A percentile compares a stretch with the other conserved stretches of the same genome.
Evolutionary conservation across 2,329 filamentous ascomycete species (phyloP).

Genomic region (Pseudogymnoascus sp.): DNA sequence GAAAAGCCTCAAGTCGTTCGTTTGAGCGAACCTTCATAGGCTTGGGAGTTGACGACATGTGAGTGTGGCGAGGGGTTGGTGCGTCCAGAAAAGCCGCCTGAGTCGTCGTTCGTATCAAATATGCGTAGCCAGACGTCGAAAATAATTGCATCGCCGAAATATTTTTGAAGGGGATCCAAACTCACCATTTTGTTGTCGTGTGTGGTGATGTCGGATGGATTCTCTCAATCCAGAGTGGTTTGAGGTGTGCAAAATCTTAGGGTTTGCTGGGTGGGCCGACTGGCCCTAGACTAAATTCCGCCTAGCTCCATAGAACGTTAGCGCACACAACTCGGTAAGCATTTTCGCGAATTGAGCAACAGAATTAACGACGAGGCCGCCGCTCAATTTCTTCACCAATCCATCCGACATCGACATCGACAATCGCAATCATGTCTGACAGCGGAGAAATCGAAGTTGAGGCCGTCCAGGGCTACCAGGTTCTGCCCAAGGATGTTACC

Average conservation of each 20-base stretch:
- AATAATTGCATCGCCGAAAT: constrained; percentile 1
- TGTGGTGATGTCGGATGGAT: constrained; percentile 8
- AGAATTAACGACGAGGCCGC: constrained; percentile 9
- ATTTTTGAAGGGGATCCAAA: constrained; percentile 6
- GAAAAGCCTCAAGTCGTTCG: background rate
- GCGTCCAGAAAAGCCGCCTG: constrained; percentile 2
- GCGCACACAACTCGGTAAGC: constrained; percentile 9
- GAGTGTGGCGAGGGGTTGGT: background rate
- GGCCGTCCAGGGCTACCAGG: constrained; percentile 62
- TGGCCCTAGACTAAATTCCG: constrained; percentile 6
- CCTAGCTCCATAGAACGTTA: background rate
- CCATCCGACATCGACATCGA: constrained; percentile 10
- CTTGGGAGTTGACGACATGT: background rate
- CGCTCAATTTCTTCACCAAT: constrained; percentile 10
- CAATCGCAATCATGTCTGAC: constrained; percentile 73
- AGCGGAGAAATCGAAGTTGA: constrained; percentile 89
- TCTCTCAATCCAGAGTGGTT: constrained; percentile 5
- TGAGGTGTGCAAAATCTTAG: constrained; percentile 8
- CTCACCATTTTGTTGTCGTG: constrained; percentile 9
- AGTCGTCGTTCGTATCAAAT: constrained; percentile 2
- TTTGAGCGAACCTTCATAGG: background rate
- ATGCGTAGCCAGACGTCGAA: constrained; percentile 4
- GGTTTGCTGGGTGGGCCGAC: constrained; percentile 7
- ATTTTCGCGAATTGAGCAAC: constrained; percentile 10
- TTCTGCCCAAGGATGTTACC: constrained; percentile 88